Conservation (phyloP, 768 basidiomycete species). For the Kwoniella mangroviensis region DNA sequence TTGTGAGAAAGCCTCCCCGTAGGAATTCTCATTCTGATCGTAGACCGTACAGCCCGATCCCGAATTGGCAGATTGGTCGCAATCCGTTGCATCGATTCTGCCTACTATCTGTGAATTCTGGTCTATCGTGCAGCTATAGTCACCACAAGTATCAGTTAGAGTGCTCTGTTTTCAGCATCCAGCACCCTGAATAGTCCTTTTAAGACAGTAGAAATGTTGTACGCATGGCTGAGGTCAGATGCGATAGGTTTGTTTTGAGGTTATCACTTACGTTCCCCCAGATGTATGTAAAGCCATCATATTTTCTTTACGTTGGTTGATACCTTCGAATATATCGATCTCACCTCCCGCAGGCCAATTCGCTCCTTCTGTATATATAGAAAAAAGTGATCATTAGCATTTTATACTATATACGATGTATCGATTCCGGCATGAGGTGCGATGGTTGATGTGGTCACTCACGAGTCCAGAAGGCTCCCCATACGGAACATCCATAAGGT, state of each 20-base stretch:
- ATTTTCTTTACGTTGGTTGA: slow-evolving; percentile 70
- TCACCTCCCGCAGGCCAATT: slow-evolving; percentile 59
- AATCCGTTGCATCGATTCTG: not conserved
- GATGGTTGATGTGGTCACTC: no score
- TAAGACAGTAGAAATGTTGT: no score
- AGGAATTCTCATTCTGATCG: slow-evolving; percentile 65
- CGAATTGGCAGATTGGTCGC: slow-evolving; percentile 56
- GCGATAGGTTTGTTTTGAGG: no score
- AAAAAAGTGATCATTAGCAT: not conserved
- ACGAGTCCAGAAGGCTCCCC: slow-evolving; percentile 52
- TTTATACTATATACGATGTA: no score
- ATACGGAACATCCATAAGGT: slow-evolving; percentile 67
- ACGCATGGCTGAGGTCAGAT: no score
- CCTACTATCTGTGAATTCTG: slow-evolving; percentile 7
- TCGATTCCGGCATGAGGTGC: no score
- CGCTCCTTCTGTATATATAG: slow-evolving; percentile 32
- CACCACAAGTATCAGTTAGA: not conserved
- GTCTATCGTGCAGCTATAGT: slow-evolving; percentile 10
- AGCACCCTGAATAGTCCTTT: no score
- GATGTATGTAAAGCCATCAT: slow-evolving; percentile 77
- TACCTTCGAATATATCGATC: slow-evolving; percentile 81
- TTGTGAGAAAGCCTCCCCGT: slow-evolving; percentile 70
- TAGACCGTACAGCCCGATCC: slow-evolving; percentile 70
- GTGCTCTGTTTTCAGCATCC: no score
- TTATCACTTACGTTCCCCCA: no score